Percentiles rank a stretch among this genome's conserved stretches.
phyloP scores from a whole-genome alignment of 352 stramenopile genomes.

The Globisporangium mamillatum region DNA sequence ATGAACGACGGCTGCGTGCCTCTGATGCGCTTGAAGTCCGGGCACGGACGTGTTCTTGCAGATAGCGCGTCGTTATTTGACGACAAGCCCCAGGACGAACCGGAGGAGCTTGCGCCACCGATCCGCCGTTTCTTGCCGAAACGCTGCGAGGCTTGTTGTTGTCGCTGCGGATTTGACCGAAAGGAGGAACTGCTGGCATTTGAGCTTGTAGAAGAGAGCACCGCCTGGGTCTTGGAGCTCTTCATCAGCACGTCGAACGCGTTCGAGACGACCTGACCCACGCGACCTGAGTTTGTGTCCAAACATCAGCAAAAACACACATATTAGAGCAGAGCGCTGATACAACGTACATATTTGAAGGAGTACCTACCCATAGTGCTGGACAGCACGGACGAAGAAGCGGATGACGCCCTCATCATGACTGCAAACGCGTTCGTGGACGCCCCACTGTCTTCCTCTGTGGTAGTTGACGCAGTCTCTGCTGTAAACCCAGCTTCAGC shows the following conservation, averaged over 20 bases:
- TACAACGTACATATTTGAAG: background rate
- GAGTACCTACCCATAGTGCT: conserved; percentile 12
- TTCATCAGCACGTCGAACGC: conserved; percentile 86
- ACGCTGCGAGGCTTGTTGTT: conserved; percentile 21
- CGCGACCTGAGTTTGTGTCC: conserved; percentile 1
- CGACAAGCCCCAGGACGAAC: conserved; percentile 11
- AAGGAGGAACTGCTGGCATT: background rate
- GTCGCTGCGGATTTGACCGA: background rate
- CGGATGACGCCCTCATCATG: conserved; percentile 51
- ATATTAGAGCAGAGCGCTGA: background rate
- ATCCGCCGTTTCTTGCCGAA: conserved; percentile 25
- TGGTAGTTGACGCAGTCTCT: background rate
- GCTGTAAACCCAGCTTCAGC: conserved; percentile 9
- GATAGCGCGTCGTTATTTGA: background rate
- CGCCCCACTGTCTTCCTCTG: background rate
- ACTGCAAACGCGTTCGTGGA: conserved; percentile 49
- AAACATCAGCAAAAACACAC: background rate
- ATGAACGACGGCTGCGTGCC: conserved; percentile 81
- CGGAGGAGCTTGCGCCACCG: conserved; percentile 11
- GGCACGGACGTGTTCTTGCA: conserved; percentile 31
- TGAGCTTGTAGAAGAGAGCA: conserved; percentile 21
- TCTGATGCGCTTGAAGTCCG: conserved; percentile 78
- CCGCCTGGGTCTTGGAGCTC: conserved; percentile 56
- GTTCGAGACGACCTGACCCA: conserved; percentile 34
- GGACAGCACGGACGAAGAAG: conserved; percentile 9